A percentile compares a stretch with the other conserved stretches of the same genome.
phyloP scores from a whole-genome alignment of 2,329 filamentous ascomycete species.

The Alternaria incomplexa region DNA sequence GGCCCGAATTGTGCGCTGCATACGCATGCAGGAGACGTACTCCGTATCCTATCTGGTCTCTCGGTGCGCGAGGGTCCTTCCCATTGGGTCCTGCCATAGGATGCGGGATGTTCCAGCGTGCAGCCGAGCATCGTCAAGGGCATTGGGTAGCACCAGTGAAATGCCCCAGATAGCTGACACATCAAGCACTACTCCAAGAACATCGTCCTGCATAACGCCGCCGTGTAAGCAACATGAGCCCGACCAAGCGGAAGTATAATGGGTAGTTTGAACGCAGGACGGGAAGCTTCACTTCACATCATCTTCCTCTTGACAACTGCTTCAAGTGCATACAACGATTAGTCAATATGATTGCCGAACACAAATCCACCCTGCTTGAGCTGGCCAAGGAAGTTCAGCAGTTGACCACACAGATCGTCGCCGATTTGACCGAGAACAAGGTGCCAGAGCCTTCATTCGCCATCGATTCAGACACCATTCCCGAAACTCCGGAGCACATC shows the following conservation, averaged over 20 bases:
- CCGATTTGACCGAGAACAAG: constrained; percentile 10
- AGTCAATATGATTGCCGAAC: constrained; percentile 6
- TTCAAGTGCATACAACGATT: not conserved
- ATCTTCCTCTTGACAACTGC: not conserved
- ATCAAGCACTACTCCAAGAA: not conserved
- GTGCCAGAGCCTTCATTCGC: constrained; percentile 21
- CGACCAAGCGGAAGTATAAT: not conserved
- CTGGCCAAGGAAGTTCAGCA: constrained; percentile 19
- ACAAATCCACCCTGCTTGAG: constrained; percentile 14
- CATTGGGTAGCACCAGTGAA: not conserved
- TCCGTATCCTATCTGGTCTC: not conserved
- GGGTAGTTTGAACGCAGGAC: not conserved
- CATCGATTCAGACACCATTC: constrained; percentile 7
- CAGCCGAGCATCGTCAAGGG: not conserved
- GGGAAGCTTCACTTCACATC: not conserved
- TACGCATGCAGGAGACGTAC: not conserved
- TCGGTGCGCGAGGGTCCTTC: not conserved
- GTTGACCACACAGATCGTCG: constrained; percentile 15
- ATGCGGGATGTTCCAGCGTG: not conserved
- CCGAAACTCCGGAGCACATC: constrained; percentile 15
- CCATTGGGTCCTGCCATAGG: not conserved
- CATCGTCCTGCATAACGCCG: not conserved
- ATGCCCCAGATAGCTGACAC: not conserved
- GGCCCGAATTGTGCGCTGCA: not conserved
- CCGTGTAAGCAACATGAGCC: not conserved